These are phyloP conservation scores for Nakazawaea sp. DNA, from an alignment of 805 yeast genomes.

Conservation along the genomic window DNA sequence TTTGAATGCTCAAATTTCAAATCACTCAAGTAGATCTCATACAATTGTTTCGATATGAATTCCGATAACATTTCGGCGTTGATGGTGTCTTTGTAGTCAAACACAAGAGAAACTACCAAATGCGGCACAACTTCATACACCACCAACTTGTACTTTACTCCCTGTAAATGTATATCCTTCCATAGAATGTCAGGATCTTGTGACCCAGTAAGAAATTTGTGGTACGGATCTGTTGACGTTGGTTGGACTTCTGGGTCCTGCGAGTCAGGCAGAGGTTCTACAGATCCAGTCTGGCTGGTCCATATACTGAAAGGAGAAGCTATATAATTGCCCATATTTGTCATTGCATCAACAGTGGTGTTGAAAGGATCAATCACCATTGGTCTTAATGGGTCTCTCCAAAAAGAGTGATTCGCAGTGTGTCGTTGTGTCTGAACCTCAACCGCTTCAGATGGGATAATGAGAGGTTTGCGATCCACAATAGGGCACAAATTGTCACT, in stretches of 20 bases:
- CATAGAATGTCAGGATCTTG: no score
- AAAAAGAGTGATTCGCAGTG: no score
- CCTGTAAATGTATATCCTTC: conserved; percentile 10
- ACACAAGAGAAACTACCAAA: conserved; percentile 1
- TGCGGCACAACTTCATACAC: conserved; percentile 1
- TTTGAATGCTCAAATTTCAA: not conserved
- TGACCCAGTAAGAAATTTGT: no score
- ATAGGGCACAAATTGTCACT: conserved; percentile 14
- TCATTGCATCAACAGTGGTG: not conserved
- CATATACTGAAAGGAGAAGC: no score
- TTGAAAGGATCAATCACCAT: not conserved
- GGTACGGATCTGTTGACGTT: no score
- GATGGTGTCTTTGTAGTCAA: not conserved
- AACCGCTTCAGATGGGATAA: no score
- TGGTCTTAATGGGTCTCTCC: not conserved
- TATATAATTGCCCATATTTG: no score
- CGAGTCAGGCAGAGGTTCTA: no score
- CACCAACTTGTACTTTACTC: not conserved
- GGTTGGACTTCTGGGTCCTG: no score
- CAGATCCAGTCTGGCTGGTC: no score
- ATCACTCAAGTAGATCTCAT: conserved; percentile 2
- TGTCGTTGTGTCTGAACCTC: no score
- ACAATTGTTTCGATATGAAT: not conserved
- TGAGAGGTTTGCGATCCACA: not conserved
- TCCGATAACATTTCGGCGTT: not conserved